These are phyloP conservation scores for Lasiodiplodia sp. DNA, from an alignment of 2,329 filamentous ascomycete species.

Conservation along the genomic window DNA sequence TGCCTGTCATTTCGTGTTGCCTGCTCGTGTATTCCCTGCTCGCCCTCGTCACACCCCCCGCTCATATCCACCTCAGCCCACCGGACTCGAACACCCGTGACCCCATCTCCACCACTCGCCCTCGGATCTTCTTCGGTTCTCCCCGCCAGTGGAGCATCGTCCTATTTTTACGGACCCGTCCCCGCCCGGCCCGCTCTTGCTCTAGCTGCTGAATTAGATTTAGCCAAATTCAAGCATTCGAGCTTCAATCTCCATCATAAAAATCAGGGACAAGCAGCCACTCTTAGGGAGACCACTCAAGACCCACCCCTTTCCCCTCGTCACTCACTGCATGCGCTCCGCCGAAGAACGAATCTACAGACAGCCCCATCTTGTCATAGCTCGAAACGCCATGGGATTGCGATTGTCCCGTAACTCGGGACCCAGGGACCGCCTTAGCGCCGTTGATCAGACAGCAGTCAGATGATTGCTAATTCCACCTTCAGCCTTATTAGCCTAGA, in stretches of 20 bases:
- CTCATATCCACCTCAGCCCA: background rate
- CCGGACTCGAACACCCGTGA: background rate
- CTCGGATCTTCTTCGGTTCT: background rate
- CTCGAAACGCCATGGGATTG: background rate
- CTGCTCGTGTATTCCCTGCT: conserved; percentile 5
- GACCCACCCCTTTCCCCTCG: too few relatives aligned
- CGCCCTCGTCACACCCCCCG: background rate
- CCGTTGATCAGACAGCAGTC: too few relatives aligned
- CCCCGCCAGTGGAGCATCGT: background rate
- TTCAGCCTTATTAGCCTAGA: too few relatives aligned
- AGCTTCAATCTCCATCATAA: background rate
- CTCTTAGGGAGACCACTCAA: too few relatives aligned
- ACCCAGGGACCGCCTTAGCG: too few relatives aligned
- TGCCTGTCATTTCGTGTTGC: background rate
- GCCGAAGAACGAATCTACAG: background rate
- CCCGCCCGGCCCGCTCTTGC: background rate
- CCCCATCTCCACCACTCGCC: background rate
- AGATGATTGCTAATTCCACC: too few relatives aligned
- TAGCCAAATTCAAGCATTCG: too few relatives aligned
- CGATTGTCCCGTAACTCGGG: background rate
- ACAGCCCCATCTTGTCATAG: background rate
- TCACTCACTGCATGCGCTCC: too few relatives aligned
- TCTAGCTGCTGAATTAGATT: too few relatives aligned
- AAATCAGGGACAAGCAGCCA: background rate
- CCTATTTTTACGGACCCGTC: background rate